Evolutionary conservation across 2,329 filamentous ascomycete species (phyloP), one percentile per base, ranked within the genome.

Genomic region (Ophiostoma ips): DNA sequence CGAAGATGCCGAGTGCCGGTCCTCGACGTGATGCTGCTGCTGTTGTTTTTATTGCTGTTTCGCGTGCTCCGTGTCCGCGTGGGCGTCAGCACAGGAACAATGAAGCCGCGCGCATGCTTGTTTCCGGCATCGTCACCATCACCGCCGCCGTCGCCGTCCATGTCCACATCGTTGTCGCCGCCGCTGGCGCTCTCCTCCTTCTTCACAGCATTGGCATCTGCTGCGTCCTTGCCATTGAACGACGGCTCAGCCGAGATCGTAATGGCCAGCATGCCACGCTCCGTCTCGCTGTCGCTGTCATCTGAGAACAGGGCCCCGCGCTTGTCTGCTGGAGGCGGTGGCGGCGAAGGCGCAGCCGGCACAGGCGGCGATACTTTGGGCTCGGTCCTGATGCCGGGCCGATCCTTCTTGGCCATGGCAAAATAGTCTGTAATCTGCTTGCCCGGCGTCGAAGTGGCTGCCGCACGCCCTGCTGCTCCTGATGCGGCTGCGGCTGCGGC

Each of bases 251-350:
- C 48, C 37, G 53, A 49, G 33, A 54, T 50, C 13, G 51, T 47
- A 36, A 58, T 46, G 13, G 55, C 56, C 10, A 52, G 33, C 19
- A 55, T 16, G 15, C 40, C 53, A 5, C 54, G 52, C 41, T 56
- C 55, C 45, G 50, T 53, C 12, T 57, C 56, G 51, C 54, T 56
- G 52, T 58, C 56, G 24, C 24, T 28, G 24, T 28, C 24, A 8
- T 28, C 24, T 8, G 24, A 28, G 24, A 28, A 8, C n/a, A n/a
- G n/a, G n/a, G n/a, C n/a, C n/a, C n/a, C n/a, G n/a, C n/a, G n/a
- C n/a, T n/a, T n/a, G n/a, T n/a, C n/a, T n/a, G n/a, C n/a, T n/a
- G n/a, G n/a, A n/a, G n/a, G n/a, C n/a, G n/a, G n/a, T n/a, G n/a
- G n/a, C n/a, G n/a, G n/a, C 24, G 24, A 28, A 28, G 8, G 5